phyloP scores from a whole-genome alignment of 805 yeast species.

The Lipomyces anomalus region DNA sequence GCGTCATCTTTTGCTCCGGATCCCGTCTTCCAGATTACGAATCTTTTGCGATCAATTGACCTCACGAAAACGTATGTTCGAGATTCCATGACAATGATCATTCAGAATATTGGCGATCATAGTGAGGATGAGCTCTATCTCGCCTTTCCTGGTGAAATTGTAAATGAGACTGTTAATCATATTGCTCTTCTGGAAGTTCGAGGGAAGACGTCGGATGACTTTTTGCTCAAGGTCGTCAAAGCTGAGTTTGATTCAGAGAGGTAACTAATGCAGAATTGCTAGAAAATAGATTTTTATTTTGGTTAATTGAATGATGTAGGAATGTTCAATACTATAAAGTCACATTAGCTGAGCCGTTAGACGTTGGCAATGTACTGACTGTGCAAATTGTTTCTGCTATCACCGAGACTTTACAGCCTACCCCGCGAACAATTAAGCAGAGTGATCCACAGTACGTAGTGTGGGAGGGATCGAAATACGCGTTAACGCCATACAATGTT shows the following conservation, averaged over 20 bases:
- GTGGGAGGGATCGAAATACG: slow-evolving; percentile 49
- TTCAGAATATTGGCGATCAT: not conserved
- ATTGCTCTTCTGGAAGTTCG: not conserved
- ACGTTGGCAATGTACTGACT: slow-evolving; percentile 51
- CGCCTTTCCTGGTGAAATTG: not conserved
- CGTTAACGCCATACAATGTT: slow-evolving; percentile 60
- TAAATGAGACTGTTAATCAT: not conserved
- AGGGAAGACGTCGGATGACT: not conserved
- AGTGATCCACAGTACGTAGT: slow-evolving; percentile 56
- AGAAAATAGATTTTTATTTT: not conserved
- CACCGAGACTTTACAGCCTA: slow-evolving; percentile 47
- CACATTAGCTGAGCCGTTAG: slow-evolving; percentile 51
- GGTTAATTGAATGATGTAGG: not conserved
- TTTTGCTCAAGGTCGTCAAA: not conserved
- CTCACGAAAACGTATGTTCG: slow-evolving; percentile 57
- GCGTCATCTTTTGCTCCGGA: not conserved
- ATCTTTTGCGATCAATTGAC: slow-evolving; percentile 55
- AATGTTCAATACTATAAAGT: slow-evolving; percentile 5
- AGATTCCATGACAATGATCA: slow-evolving; percentile 28
- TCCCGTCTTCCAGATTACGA: slow-evolving; percentile 21
- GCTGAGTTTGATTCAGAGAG: no score
- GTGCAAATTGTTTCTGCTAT: slow-evolving; percentile 48
- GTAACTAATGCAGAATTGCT: no score
- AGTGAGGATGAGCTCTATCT: slow-evolving; percentile 6
- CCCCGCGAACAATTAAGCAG: slow-evolving; percentile 59